These are phyloP conservation scores for Tetracladium setigerum DNA, from an alignment of 495 filamentous ascomycete species.

Conservation along the genomic window DNA sequence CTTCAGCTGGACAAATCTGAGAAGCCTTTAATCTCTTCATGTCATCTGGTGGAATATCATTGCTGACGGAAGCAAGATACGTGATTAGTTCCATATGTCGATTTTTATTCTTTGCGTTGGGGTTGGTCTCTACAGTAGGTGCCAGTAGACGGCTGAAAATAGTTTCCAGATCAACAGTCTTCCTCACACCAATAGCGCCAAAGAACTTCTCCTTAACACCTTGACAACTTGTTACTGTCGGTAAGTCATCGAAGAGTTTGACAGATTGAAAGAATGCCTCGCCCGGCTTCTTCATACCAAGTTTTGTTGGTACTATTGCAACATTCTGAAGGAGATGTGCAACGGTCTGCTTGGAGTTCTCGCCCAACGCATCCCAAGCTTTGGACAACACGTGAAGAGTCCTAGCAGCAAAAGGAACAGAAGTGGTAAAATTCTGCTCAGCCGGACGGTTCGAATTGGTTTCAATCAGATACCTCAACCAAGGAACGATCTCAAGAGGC, in stretches of 20 bases:
- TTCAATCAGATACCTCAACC: conserved; percentile 71
- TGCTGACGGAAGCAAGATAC: conserved; percentile 80
- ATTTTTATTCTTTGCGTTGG: conserved; percentile 19
- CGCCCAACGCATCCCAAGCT: conserved; percentile 71
- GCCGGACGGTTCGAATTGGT: conserved; percentile 34
- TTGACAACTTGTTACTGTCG: conserved; percentile 63
- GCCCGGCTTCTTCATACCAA: conserved; percentile 78
- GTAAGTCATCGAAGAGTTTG: conserved; percentile 88
- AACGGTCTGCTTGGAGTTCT: conserved; percentile 56
- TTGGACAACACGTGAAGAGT: conserved; percentile 79
- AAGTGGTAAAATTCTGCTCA: conserved; percentile 58
- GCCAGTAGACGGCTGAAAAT: conserved; percentile 82
- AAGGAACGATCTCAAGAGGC: conserved; percentile 71
- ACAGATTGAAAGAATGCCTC: conserved; percentile 93
- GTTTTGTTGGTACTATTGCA: conserved; percentile 81
- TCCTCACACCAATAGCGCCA: conserved; percentile 68
- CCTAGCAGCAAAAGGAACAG: conserved; percentile 65
- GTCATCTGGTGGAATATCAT: conserved; percentile 84
- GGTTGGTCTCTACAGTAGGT: conserved; percentile 28
- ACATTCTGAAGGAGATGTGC: conserved; percentile 51
- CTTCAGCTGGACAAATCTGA: conserved; percentile 76
- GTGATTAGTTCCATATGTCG: conserved; percentile 83
- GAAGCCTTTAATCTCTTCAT: conserved; percentile 69
- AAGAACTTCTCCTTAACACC: conserved; percentile 87
- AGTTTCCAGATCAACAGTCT: conserved; percentile 85